Evolutionary conservation across 2,329 filamentous ascomycete species (phyloP).

Genomic region (Waltergamsia citrina): DNA sequence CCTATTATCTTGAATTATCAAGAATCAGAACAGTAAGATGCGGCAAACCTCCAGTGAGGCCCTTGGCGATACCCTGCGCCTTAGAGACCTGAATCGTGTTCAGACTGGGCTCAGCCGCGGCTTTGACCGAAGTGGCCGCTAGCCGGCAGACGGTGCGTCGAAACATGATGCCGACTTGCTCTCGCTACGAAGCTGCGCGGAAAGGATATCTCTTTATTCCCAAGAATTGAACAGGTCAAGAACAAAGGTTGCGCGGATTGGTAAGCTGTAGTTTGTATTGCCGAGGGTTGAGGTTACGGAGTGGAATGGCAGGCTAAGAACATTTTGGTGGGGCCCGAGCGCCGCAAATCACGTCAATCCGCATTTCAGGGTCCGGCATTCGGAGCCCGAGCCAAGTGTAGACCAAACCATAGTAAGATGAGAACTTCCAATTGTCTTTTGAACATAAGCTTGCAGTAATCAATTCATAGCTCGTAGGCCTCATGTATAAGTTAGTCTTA

Average conservation of each 20-base stretch:
- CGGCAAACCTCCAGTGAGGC: constrained; percentile 67
- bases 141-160: constrained; percentile 60
- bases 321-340: constrained; percentile 1
- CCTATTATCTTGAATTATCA: not conserved
- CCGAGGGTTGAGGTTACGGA: not conserved
- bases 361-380: not conserved
- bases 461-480: not conserved
- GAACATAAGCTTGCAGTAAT: not conserved
- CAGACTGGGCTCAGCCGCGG: constrained; percentile 34
- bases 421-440: not conserved
- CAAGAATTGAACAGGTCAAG: not conserved
- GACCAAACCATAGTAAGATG: too few species aligned
- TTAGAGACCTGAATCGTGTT: constrained; percentile 66
- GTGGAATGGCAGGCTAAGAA: not conserved
- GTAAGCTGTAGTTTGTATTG: not conserved
- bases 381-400: too few species aligned
- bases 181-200: not conserved
- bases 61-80: constrained; percentile 69
- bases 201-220: not conserved
- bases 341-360: constrained; percentile 4
- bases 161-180: constrained; percentile 57
- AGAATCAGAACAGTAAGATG: not conserved
- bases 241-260: not conserved
- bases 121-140: constrained; percentile 41
- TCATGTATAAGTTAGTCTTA: too few species aligned